phyloP scores from a whole-genome alignment of 495 filamentous ascomycete genomes.

The Podospora didyma region DNA sequence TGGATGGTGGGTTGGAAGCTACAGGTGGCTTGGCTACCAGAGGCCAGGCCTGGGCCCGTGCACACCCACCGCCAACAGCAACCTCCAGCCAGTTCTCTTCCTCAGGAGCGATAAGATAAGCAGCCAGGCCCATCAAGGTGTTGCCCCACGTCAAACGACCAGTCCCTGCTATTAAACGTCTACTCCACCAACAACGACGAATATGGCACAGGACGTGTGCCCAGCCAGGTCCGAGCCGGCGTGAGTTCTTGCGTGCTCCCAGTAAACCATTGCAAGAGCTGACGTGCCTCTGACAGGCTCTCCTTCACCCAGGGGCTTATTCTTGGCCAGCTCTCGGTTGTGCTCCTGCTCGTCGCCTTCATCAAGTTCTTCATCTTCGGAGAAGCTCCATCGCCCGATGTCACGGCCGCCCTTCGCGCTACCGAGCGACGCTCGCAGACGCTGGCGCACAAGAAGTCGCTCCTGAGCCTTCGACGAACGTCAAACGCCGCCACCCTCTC shows the following conservation, averaged over 20 bases:
- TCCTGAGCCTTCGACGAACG: conserved; percentile 51
- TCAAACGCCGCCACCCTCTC: conserved; percentile 36
- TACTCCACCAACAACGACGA: neutral
- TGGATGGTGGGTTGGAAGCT: no score
- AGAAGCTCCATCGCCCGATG: conserved; percentile 79
- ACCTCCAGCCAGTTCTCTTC: no score
- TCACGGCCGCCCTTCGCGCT: conserved; percentile 61
- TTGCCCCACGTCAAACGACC: no score
- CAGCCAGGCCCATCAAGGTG: no score
- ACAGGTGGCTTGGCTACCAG: neutral
- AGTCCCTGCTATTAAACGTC: no score
- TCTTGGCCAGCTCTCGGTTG: conserved; percentile 86
- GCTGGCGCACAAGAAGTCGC: conserved; percentile 63
- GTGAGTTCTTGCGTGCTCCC: conserved; percentile 25
- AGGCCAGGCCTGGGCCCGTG: neutral
- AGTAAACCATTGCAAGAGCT: neutral
- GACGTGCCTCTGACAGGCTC: conserved; percentile 49
- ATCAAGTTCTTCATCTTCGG: conserved; percentile 99
- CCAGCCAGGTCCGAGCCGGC: conserved; percentile 42
- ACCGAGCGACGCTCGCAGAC: conserved; percentile 62
- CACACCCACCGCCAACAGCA: neutral
- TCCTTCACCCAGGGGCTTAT: conserved; percentile 93
- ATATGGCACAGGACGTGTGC: conserved; percentile 37
- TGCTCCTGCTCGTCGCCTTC: conserved; percentile 85
- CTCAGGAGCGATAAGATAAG: neutral